Percentiles rank a stretch among this genome's conserved stretches.
Conservation (phyloP, 306 rosid species). For the Argentina anserina region DNA sequence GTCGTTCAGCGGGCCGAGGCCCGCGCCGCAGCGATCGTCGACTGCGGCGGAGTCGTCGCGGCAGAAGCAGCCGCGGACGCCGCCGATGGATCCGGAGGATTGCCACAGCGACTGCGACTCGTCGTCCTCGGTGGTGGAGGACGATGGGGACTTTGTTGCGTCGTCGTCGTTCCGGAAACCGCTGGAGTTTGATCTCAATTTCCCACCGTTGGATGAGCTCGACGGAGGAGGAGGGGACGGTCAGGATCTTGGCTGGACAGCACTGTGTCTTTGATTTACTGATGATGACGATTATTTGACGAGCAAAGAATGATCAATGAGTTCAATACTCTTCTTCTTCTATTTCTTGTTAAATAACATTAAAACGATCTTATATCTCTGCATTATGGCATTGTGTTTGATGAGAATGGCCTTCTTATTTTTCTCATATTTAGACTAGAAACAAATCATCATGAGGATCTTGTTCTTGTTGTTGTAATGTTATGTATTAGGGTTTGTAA, state of each 20-base stretch:
- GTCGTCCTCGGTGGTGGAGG: constrained; percentile 69
- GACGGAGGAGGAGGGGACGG: constrained; percentile 25
- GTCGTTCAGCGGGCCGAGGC: constrained; percentile 79
- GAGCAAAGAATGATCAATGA: constrained; percentile 39
- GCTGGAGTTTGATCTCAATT: constrained; percentile 72
- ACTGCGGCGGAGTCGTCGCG: constrained; percentile 15
- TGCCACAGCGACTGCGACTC: constrained; percentile 93
- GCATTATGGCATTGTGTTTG: constrained; percentile 17
- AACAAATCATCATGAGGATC: constrained; percentile 3
- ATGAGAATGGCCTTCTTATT: constrained; percentile 7
- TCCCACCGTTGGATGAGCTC: constrained; percentile 54
- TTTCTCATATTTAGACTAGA: constrained; percentile 10
- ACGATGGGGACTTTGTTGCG: constrained; percentile 42
- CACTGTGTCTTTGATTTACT: constrained; percentile 60
- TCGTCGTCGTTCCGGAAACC: constrained; percentile 50
- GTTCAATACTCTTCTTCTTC: constrained; percentile 9
- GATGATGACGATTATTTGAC: constrained; percentile 24
- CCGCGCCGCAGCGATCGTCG: constrained; percentile 8
- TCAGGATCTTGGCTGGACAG: constrained; percentile 62
- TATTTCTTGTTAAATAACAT: constrained; percentile 37
- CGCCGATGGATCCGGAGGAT: constrained; percentile 68
- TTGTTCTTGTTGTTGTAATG: neutral
- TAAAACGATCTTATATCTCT: constrained; percentile 34
- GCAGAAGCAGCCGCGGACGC: constrained; percentile 46
- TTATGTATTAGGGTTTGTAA: neutral